phyloP scores from a whole-genome alignment of 257 asterid species.

The Linaria vulgaris region DNA sequence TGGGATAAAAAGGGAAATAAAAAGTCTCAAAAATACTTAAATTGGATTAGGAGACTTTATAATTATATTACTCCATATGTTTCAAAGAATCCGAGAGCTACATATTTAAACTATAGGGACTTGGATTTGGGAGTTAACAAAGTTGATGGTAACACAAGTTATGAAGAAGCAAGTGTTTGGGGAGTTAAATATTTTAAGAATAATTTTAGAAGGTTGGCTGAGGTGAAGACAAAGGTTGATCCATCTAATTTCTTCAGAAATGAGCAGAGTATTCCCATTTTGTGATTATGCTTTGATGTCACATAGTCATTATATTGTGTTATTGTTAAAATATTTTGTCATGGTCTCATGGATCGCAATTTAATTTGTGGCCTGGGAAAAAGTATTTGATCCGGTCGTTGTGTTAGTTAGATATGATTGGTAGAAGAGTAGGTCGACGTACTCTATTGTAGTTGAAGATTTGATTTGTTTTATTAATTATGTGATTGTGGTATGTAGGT shows the following conservation, averaged over 20 bases:
- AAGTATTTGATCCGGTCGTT: no score
- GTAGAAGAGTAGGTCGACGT: no score
- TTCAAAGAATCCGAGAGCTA: slow-evolving; percentile 28
- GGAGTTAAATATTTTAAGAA: not conserved
- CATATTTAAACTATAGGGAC: slow-evolving; percentile 31
- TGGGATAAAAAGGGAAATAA: slow-evolving; percentile 30
- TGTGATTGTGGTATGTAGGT: no score
- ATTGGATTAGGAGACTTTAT: slow-evolving; percentile 42
- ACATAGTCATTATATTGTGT: no score
- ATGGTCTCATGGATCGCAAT: no score
- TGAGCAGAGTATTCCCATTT: slow-evolving; percentile 32
- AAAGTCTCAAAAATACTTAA: slow-evolving; percentile 23
- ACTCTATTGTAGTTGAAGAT: no score
- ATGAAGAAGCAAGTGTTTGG: slow-evolving; percentile 1
- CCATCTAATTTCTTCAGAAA: slow-evolving; percentile 26
- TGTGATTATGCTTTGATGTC: not conserved
- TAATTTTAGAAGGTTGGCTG: not conserved
- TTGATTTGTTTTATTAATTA: no score
- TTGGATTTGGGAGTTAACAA: slow-evolving; percentile 25
- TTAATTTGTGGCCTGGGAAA: no score
- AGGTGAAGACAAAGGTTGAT: slow-evolving; percentile 9
- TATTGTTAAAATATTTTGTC: no score
- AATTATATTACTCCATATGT: slow-evolving; percentile 30
- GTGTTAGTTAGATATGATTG: no score
- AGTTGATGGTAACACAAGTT: not conserved